Evolutionary conservation across 192 early-diverging fungal genomes (phyloP).

Genomic region (Bifiguratus adelaidae): DNA sequence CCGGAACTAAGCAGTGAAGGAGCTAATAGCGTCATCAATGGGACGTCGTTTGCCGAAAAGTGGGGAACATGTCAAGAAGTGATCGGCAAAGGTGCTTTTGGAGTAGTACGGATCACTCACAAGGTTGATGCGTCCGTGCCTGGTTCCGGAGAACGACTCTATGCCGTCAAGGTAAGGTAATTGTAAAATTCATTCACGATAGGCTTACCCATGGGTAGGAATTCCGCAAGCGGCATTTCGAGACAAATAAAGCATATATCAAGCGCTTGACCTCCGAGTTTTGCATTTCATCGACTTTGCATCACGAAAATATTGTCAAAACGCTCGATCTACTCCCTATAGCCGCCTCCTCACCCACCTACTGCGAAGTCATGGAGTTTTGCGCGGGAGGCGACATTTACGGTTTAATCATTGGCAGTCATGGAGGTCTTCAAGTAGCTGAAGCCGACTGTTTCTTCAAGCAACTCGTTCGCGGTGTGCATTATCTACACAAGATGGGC

Average conservation of each 20-base stretch:
- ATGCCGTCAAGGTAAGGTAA: conserved; percentile 29
- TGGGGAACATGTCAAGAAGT: conserved; percentile 27
- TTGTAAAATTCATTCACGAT: not conserved
- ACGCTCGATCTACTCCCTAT: conserved; percentile 67
- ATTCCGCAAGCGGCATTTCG: conserved; percentile 61
- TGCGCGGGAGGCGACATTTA: conserved; percentile 75
- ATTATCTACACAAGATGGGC: conserved; percentile 70
- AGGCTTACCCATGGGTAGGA: conserved; percentile 41
- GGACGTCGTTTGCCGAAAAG: conserved; percentile 14
- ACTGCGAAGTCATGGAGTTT: conserved; percentile 76
- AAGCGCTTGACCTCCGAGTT: conserved; percentile 59
- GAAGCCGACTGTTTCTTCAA: conserved; percentile 60
- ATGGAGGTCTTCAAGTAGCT: conserved; percentile 31
- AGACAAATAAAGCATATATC: conserved; percentile 37
- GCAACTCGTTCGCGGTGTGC: conserved; percentile 65
- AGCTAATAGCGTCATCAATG: too few relatives aligned
- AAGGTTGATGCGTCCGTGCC: conserved; percentile 16
- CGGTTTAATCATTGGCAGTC: conserved; percentile 51
- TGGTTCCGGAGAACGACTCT: conserved; percentile 16
- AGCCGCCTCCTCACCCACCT: conserved; percentile 44
- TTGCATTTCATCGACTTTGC: conserved; percentile 68
- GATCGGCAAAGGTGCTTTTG: conserved; percentile 31
- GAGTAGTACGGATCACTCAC: conserved; percentile 25
- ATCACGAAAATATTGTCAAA: conserved; percentile 68
- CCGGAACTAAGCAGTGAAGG: too few relatives aligned